These are phyloP conservation scores for Sporopachydermia quercuum DNA, from an alignment of 805 yeast genomes.

Conservation along the genomic window DNA sequence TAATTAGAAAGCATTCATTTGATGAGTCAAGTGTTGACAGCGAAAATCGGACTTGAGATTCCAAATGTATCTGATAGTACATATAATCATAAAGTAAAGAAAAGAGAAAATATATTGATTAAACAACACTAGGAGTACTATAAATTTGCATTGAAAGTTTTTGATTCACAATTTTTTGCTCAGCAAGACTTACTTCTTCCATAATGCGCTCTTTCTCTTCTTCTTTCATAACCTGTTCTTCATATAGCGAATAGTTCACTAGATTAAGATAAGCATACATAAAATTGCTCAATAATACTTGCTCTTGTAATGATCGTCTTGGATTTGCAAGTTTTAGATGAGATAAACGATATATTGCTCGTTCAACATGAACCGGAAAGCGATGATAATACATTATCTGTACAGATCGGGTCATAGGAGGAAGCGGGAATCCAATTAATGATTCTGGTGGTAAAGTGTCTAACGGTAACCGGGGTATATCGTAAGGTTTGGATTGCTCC, in stretches of 20 bases:
- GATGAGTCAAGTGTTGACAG: too few relatives aligned
- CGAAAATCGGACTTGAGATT: too few relatives aligned
- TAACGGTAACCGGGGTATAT: constrained; percentile 28
- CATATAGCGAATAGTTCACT: constrained; percentile 78
- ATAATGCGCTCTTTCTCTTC: constrained; percentile 5
- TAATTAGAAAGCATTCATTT: too few relatives aligned
- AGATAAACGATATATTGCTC: constrained; percentile 86
- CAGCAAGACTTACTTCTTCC: constrained; percentile 1
- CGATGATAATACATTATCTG: constrained; percentile 71
- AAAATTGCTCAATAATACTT: constrained; percentile 84
- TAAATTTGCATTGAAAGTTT: not conserved
- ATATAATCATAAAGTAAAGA: too few relatives aligned
- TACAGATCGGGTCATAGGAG: constrained; percentile 65
- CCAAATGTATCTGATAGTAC: too few relatives aligned
- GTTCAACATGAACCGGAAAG: constrained; percentile 87
- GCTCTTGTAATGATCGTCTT: constrained; percentile 79
- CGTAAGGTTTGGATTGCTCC: constrained; percentile 25
- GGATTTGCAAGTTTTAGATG: constrained; percentile 93
- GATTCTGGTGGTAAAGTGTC: constrained; percentile 39
- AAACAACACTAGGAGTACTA: not conserved
- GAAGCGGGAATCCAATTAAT: constrained; percentile 79
- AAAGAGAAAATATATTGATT: not conserved
- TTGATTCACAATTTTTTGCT: constrained; percentile 1
- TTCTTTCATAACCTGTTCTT: constrained; percentile 43
- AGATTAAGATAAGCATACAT: constrained; percentile 94